phyloP scores from a whole-genome alignment of 208 protist genomes.

The Acanthamoeba quina region DNA sequence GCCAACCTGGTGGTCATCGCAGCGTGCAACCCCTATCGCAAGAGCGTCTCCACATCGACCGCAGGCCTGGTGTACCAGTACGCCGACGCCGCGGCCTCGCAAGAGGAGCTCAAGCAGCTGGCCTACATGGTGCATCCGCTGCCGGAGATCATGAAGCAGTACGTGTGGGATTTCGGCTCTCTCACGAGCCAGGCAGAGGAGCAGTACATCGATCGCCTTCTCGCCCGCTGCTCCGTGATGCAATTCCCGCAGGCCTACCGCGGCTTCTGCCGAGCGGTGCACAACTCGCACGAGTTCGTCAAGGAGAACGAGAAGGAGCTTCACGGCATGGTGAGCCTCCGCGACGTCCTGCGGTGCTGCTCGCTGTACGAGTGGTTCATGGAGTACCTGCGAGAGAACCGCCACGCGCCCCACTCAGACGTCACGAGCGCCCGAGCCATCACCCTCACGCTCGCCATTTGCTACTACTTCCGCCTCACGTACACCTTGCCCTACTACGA shows the following conservation, averaged over 20 bases:
- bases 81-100: not conserved
- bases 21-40: constrained; percentile 72
- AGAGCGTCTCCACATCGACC: not conserved
- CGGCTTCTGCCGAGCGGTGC: not conserved
- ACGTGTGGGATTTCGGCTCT: constrained; percentile 74
- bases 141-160: constrained; percentile 61
- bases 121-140: constrained; percentile 68
- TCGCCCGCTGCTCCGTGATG: not conserved
- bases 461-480: constrained; percentile 72
- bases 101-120: constrained; percentile 60
- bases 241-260: not conserved
- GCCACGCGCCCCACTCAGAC: not conserved
- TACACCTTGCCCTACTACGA: not conserved
- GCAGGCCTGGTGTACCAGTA: constrained; percentile 38
- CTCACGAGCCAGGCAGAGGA: constrained; percentile 24
- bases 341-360: constrained; percentile 17
- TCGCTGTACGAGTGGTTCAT: constrained; percentile 60
- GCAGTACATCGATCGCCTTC: constrained; percentile 24
- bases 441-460: constrained; percentile 16
- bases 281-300: constrained; percentile 59
- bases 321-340: not conserved
- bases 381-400: constrained; percentile 35
- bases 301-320: constrained; percentile 24
- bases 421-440: constrained; percentile 6
- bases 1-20: constrained; percentile 60